These are phyloP conservation scores for Debaryomyces prosopidis DNA, from an alignment of 805 yeast genomes.

Conservation along the genomic window DNA sequence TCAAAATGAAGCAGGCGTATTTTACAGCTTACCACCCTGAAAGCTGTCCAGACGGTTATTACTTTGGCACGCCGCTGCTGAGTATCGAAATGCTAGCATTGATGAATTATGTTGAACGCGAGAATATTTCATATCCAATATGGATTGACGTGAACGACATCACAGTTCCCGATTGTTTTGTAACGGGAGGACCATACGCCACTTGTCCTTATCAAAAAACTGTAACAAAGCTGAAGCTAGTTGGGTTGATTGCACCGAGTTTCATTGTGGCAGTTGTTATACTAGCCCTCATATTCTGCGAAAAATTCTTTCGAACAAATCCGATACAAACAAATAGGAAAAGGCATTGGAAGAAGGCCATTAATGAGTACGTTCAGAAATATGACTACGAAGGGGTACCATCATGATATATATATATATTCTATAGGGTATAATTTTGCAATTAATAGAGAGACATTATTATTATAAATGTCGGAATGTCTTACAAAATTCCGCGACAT, in stretches of 20 bases:
- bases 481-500: not conserved
- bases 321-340: slow-evolving; percentile 74
- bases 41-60: slow-evolving; percentile 35
- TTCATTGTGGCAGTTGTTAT: slow-evolving; percentile 56
- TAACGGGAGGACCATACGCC: slow-evolving; percentile 75
- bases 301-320: slow-evolving; percentile 53
- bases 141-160: slow-evolving; percentile 88
- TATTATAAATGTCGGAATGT: not conserved
- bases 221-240: slow-evolving; percentile 55
- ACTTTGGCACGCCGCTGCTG: slow-evolving; percentile 36
- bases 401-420: slow-evolving; percentile 36
- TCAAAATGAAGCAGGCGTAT: slow-evolving; percentile 32
- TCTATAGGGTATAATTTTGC: not conserved
- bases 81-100: slow-evolving; percentile 33
- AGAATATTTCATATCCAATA: slow-evolving; percentile 34
- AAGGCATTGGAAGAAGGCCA: slow-evolving; percentile 59
- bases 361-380: slow-evolving; percentile 55
- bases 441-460: not conserved
- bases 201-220: slow-evolving; percentile 73
- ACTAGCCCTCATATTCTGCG: slow-evolving; percentile 49
- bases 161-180: slow-evolving; percentile 77
- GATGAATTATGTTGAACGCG: slow-evolving; percentile 24
- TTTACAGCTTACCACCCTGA: slow-evolving; percentile 38
- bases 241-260: slow-evolving; percentile 67
- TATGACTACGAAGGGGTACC: slow-evolving; percentile 88